Conservation (phyloP, 176 grass and related monocot species). For the Zoysia japonica region DNA sequence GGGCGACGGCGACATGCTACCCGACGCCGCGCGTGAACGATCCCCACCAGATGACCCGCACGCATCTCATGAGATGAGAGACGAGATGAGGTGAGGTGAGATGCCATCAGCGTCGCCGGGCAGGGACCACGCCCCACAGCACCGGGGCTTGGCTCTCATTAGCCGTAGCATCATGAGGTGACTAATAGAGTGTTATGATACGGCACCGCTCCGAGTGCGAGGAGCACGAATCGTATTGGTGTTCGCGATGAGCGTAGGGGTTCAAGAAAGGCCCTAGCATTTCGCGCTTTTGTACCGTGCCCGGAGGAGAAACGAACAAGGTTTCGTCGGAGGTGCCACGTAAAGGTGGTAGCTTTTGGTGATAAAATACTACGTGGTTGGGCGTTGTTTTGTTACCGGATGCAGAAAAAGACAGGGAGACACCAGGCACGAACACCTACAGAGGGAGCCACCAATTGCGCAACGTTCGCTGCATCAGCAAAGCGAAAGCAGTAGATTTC, state of each 20-base stretch:
- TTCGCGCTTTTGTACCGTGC: conserved; percentile 15
- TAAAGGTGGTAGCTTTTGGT: neutral
- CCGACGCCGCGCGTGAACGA: conserved; percentile 24
- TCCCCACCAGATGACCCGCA: conserved; percentile 29
- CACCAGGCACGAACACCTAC: neutral
- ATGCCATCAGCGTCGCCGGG: conserved; percentile 11
- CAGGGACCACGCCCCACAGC: conserved; percentile 14
- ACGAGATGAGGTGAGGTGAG: neutral
- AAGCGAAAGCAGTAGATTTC: neutral
- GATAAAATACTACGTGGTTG: conserved; percentile 14
- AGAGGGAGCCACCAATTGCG: neutral
- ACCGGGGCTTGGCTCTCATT: neutral
- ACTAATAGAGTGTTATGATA: conserved; percentile 14
- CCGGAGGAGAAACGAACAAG: conserved; percentile 4
- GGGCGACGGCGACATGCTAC: conserved; percentile 44
- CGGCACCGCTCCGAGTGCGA: conserved; percentile 33
- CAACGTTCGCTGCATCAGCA: neutral
- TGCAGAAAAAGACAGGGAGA: neutral
- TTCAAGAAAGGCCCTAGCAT: conserved; percentile 29
- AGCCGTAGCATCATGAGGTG: neutral
- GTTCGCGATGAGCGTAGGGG: neutral
- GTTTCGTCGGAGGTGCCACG: neutral
- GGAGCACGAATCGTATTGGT: neutral
- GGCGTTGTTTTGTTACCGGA: conserved; percentile 8
- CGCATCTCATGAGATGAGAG: conserved; percentile 29